Base-by-base conservation (phyloP, 1,284 basidiomycete species). In the Ceratobasidium sp. region DNA sequence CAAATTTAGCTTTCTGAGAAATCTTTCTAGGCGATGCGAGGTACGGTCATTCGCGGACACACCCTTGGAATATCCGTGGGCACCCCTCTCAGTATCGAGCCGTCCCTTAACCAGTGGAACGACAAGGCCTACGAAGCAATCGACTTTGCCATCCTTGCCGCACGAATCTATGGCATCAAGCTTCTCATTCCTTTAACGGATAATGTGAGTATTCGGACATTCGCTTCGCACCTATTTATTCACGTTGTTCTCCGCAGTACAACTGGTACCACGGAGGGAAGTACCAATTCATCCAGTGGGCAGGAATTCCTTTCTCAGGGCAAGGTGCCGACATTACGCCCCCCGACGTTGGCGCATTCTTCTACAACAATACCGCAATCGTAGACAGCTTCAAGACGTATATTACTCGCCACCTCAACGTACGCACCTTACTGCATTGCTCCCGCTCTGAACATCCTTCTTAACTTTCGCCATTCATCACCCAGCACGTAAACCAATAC, bases 21-120 rank as follows among this genome's bases (percentile, higher is more conserved):
- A 77, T 79, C 3, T 78, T n/a, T 81, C 41, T 60, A 78, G 47
- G 81, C 79, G 2, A 84, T 84, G 83, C 81, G 81, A 17, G 82
- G 81, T 1, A 82, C 79, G 1, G 78, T 81, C 1, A 79, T 84
- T 24, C 80, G 83, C 11, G 79, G 79, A 4, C 80, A 80, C 29
- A 83, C 82, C 14, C 79, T 84, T n/a, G 83, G 83, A 24, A 78
- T 82, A 22, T 81, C 80, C n/a, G 77, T 81, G 51, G 83, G 83
- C 2, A 82, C 80, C 19, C 77, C 80, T 0, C 67, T 81, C 11
- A 80, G 81, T 22, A 76, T 84, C 73, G 79, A 81, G 67, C 81
- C 82, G 22, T 77, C 78, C 2, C 76, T 82, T 11, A 80, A 80
- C 22, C 76, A 74, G 3, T 80, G 81, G 76, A 84, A 83, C 71